Evolutionary conservation across 371 early-diverging fungal genomes (phyloP).

Genomic region (Mortierella sp.): DNA sequence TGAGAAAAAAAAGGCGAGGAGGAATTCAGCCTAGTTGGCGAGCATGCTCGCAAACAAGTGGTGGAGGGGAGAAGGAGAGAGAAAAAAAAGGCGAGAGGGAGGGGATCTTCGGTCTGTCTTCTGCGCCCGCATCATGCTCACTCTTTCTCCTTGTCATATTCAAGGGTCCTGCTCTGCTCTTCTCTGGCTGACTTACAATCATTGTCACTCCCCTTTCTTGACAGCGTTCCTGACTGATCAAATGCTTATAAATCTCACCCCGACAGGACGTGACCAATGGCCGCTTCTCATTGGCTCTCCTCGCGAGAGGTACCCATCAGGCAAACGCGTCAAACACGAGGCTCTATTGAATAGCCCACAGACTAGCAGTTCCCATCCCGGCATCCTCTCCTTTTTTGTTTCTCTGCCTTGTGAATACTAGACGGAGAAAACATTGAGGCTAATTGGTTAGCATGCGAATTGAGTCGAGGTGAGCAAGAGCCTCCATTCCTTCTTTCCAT

Average conservation of each 20-base stretch:
- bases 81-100: neutral
- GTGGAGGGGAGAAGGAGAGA: neutral
- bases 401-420: neutral
- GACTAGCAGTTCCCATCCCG: neutral
- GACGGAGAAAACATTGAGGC: slow-evolving; percentile 6
- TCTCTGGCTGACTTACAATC: neutral
- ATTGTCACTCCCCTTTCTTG: neutral
- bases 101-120: neutral
- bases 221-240: neutral
- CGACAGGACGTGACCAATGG: neutral
- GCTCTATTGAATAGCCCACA: neutral
- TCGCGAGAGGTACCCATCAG: neutral
- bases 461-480: neutral
- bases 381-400: neutral
- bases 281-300: neutral
- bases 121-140: neutral
- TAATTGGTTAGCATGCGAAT: neutral
- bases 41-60: slow-evolving; percentile 6
- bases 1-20: neutral
- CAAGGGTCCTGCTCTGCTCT: neutral
- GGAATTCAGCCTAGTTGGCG: neutral
- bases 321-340: neutral
- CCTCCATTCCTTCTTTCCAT: neutral
- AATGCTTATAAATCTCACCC: neutral
- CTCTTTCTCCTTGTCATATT: neutral